Conservation (phyloP, 257 asterid genomes). For the Nicotiana tomentosiformis region DNA sequence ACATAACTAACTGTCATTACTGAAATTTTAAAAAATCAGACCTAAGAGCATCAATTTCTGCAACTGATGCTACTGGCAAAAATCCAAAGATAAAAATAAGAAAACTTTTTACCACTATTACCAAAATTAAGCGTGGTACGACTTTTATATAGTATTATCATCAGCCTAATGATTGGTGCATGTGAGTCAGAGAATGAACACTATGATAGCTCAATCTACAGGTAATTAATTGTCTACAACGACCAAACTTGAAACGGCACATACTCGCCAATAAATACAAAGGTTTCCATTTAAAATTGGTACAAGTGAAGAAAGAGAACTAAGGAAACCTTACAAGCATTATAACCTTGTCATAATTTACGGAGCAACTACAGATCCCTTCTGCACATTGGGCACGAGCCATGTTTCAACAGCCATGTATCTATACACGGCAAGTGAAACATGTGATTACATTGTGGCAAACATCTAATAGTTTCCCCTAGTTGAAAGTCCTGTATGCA, state of each 20-base stretch:
- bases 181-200: not conserved
- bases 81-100: not conserved
- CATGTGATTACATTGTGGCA: constrained; percentile 89
- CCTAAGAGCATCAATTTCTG: no score
- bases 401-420: constrained; percentile 93
- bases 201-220: constrained; percentile 20
- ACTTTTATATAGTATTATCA: not conserved
- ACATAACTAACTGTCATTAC: no score
- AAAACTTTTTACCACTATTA: not conserved
- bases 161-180: not conserved
- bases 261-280: constrained; percentile 21
- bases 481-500: constrained; percentile 67
- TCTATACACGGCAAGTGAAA: constrained; percentile 93
- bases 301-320: constrained; percentile 20
- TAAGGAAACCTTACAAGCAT: constrained; percentile 32
- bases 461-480: constrained; percentile 80
- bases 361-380: constrained; percentile 59
- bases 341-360: constrained; percentile 15
- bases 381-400: constrained; percentile 95
- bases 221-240: constrained; percentile 25
- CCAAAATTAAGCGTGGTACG: not conserved
- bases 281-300: constrained; percentile 20
- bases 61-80: not conserved
- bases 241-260: constrained; percentile 19
- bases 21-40: no score